A percentile compares a stretch with the other conserved stretches of the same genome.
phyloP scores from a whole-genome alignment of 148 eudicot genomes.

The Heliamphora exappendiculata region DNA sequence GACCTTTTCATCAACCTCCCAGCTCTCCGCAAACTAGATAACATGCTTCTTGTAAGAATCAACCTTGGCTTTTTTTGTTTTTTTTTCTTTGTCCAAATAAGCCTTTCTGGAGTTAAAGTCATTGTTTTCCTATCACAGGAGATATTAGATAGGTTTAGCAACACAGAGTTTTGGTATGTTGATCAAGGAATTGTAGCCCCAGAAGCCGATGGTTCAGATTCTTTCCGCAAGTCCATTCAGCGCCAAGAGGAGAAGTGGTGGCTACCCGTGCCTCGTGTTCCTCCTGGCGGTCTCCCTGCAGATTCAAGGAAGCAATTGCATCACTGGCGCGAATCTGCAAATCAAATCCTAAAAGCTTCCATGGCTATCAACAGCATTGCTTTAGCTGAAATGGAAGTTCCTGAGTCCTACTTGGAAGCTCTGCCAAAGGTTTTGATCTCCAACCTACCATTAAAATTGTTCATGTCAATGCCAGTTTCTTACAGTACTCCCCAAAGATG shows the following conservation, averaged over 20 bases:
- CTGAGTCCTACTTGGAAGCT: conserved; percentile 74
- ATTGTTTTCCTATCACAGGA: conserved; percentile 40
- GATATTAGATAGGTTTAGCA: conserved; percentile 63
- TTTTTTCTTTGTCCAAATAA: not conserved
- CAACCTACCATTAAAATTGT: not conserved
- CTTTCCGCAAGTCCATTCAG: conserved; percentile 54
- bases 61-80: not conserved
- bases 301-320: conserved; percentile 55
- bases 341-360: conserved; percentile 87
- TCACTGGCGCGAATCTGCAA: conserved; percentile 80
- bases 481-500: not conserved
- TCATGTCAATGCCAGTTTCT: not conserved
- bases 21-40: conserved; percentile 85
- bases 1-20: conserved; percentile 85
- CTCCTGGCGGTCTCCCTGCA: conserved; percentile 71
- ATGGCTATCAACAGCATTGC: conserved; percentile 68
- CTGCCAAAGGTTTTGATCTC: conserved; percentile 74
- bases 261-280: conserved; percentile 94
- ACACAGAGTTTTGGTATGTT: conserved; percentile 90
- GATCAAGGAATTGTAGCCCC: conserved; percentile 76
- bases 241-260: conserved; percentile 95
- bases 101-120: not conserved
- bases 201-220: conserved; percentile 67
- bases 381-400: conserved; percentile 90
- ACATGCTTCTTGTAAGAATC: conserved; percentile 72